Evolutionary conservation across 1,284 basidiomycete genomes (phyloP).

Genomic region (Coniferiporia weirii): DNA sequence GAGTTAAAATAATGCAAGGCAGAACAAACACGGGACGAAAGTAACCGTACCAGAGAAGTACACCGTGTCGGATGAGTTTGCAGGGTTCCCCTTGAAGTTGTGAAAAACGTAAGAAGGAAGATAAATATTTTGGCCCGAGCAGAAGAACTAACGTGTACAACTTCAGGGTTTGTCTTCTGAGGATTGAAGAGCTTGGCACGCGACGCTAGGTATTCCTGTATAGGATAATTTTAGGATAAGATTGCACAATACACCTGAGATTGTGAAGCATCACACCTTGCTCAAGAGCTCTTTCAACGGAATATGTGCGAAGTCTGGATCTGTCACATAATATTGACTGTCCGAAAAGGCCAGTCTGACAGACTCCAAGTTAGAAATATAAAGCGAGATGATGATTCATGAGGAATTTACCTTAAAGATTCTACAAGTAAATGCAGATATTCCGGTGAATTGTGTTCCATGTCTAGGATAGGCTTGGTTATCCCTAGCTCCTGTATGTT

Average conservation of each 20-base stretch:
- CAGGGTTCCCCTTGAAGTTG: slow-evolving; percentile 61
- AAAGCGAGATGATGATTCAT: slow-evolving; percentile 16
- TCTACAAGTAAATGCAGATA: slow-evolving; percentile 91
- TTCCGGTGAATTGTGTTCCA: slow-evolving; percentile 84
- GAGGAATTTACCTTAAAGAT: slow-evolving; percentile 52
- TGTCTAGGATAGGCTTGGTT: slow-evolving; percentile 62
- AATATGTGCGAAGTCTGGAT: slow-evolving; percentile 71
- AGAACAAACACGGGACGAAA: slow-evolving; percentile 1
- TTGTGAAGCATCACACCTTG: slow-evolving; percentile 46
- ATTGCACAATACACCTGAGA: background rate
- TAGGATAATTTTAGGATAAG: background rate
- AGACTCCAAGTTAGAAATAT: slow-evolving; percentile 1
- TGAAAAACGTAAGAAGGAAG: background rate
- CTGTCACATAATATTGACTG: slow-evolving; percentile 85
- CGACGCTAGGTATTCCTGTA: slow-evolving; percentile 71
- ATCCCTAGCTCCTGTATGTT: slow-evolving; percentile 73
- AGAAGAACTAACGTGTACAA: slow-evolving; percentile 54
- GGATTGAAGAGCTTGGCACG: slow-evolving; percentile 82
- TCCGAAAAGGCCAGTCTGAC: slow-evolving; percentile 71
- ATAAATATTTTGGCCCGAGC: background rate
- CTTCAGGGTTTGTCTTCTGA: slow-evolving; percentile 53
- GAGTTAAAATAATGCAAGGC: background rate
- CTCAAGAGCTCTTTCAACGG: slow-evolving; percentile 77
- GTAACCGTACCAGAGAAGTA: slow-evolving; percentile 71
- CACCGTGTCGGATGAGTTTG: slow-evolving; percentile 85